Conservation (phyloP, 805 yeast genomes). For the Candida oleophila region DNA sequence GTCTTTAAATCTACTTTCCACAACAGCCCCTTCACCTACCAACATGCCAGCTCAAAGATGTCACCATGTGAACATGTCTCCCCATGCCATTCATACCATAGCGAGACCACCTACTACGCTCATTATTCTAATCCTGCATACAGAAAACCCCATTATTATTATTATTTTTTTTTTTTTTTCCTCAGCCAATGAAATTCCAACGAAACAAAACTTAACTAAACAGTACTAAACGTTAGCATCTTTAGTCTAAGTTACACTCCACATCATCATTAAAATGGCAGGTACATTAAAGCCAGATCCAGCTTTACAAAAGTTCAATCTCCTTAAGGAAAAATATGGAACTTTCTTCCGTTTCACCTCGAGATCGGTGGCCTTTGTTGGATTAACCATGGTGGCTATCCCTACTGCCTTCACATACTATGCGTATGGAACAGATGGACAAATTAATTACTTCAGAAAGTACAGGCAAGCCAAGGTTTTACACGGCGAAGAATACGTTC, state of each 20-base stretch:
- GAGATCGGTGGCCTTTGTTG: conserved; percentile 33
- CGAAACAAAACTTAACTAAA: conserved; percentile 1
- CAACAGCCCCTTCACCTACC: no score
- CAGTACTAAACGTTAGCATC: background rate
- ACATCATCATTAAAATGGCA: conserved; percentile 30
- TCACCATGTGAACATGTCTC: no score
- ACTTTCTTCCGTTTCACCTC: conserved; percentile 43
- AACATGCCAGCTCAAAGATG: no score
- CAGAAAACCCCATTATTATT: background rate
- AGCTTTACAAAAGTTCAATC: conserved; percentile 40
- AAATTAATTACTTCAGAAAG: conserved; percentile 26
- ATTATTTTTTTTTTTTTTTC: background rate
- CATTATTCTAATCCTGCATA: background rate
- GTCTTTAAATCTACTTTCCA: no score
- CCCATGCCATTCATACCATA: no score
- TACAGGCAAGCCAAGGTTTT: conserved; percentile 37
- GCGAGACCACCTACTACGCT: background rate
- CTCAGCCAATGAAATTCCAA: conserved; percentile 6
- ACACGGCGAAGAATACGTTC: conserved; percentile 37
- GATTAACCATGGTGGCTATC: conserved; percentile 35
- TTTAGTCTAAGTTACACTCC: no score
- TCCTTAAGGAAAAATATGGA: conserved; percentile 41
- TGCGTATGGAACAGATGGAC: conserved; percentile 42
- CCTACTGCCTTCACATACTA: conserved; percentile 36
- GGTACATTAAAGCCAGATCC: conserved; percentile 44